Evolutionary conservation across 2,329 filamentous ascomycete species (phyloP).

Genomic region (Pseudocercospora fuligena): DNA sequence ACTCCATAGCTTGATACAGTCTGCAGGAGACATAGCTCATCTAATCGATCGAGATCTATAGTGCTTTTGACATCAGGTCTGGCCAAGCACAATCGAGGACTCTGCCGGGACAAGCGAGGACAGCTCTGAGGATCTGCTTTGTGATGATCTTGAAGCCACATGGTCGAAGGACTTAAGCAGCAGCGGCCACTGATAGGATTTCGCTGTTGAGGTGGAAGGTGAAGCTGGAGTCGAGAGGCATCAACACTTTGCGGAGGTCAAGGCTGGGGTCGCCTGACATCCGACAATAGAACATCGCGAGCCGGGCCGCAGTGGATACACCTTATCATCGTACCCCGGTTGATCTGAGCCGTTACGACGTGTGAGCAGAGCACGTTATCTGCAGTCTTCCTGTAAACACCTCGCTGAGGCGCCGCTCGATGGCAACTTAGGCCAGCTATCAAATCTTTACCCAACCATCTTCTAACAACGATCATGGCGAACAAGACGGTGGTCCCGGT

Average conservation of each 20-base stretch:
- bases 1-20: not conserved
- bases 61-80: not conserved
- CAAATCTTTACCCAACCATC: not conserved
- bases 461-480: conserved; percentile 56
- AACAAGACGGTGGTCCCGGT: conserved; percentile 72
- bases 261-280: not conserved
- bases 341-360: not conserved
- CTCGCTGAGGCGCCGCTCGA: not conserved
- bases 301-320: not conserved
- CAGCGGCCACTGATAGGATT: not conserved
- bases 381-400: not conserved
- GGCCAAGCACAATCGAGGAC: not conserved
- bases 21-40: not conserved
- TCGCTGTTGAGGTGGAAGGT: not conserved
- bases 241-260: no score
- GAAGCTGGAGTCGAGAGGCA: not conserved
- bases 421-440: not conserved
- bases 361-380: not conserved
- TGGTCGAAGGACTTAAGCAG: not conserved
- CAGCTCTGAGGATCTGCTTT: not conserved
- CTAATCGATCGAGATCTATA: not conserved
- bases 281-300: not conserved
- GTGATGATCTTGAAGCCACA: not conserved
- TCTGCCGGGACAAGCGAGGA: not conserved
- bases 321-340: not conserved